Conservation (phyloP, 257 asterid genomes). For the Fraxinus anomala region DNA sequence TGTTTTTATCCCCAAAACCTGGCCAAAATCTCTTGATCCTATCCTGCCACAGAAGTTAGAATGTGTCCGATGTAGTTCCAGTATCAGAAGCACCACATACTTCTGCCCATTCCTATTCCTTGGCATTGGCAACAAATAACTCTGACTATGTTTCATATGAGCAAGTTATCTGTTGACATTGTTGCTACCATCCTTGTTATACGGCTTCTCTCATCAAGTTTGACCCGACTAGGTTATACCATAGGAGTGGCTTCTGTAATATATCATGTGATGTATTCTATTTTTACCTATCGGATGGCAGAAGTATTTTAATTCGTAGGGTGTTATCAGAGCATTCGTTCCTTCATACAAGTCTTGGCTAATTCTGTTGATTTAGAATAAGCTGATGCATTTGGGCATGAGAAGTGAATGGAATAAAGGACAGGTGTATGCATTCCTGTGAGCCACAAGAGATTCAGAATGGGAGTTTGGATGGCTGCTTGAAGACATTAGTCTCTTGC, state of each 20-base stretch:
- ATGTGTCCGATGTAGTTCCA: background rate
- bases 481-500: background rate
- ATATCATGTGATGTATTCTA: background rate
- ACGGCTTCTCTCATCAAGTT: background rate
- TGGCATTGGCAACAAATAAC: background rate
- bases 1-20: background rate
- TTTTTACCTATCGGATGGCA: background rate
- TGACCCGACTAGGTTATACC: background rate
- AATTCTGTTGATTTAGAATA: background rate
- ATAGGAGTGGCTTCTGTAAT: background rate
- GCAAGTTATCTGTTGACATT: background rate
- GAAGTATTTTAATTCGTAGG: background rate
- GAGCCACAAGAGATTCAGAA: background rate
- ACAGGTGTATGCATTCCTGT: background rate
- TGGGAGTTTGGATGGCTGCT: background rate
- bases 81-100: background rate
- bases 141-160: background rate
- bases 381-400: background rate
- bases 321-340: background rate
- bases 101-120: background rate
- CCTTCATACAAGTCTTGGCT: background rate
- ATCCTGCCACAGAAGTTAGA: background rate
- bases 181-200: background rate
- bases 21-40: background rate
- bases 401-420: background rate